phyloP scores from a whole-genome alignment of 345 rosid genomes.

The Corymbia maculata region DNA sequence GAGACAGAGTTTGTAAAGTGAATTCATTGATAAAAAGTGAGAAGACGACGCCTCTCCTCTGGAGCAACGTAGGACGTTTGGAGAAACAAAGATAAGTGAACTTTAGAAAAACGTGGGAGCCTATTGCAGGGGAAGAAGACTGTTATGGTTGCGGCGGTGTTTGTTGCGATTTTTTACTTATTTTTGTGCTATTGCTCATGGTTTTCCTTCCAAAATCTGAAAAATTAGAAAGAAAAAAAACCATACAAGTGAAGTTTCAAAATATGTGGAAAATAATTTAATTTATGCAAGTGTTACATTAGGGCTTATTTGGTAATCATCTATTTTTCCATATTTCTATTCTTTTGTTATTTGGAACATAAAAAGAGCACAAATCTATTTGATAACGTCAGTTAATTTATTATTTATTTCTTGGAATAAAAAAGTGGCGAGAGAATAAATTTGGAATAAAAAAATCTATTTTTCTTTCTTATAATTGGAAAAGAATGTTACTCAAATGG shows the following conservation, averaged over 20 bases:
- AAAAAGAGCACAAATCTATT: too few relatives aligned
- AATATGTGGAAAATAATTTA: background rate
- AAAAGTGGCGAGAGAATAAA: too few relatives aligned
- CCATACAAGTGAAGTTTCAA: background rate
- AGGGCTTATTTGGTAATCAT: too few relatives aligned
- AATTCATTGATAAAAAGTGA: background rate
- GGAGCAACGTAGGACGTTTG: too few relatives aligned
- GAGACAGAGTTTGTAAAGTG: background rate
- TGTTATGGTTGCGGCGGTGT: background rate
- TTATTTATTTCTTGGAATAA: too few relatives aligned
- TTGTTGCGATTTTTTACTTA: background rate
- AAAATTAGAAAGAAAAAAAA: background rate
- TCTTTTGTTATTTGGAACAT: too few relatives aligned
- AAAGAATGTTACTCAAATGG: background rate
- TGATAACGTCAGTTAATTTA: too few relatives aligned
- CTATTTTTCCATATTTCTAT: too few relatives aligned
- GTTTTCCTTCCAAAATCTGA: background rate
- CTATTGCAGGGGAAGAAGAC: background rate
- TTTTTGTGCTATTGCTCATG: background rate
- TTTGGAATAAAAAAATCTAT: too few relatives aligned
- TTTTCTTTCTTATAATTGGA: background rate
- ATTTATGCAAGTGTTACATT: background rate
- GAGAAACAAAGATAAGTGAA: background rate
- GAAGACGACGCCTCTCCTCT: background rate
- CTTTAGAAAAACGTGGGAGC: background rate